phyloP scores from a whole-genome alignment of 2,329 filamentous ascomycete species.

The Fusarium sp. region DNA sequence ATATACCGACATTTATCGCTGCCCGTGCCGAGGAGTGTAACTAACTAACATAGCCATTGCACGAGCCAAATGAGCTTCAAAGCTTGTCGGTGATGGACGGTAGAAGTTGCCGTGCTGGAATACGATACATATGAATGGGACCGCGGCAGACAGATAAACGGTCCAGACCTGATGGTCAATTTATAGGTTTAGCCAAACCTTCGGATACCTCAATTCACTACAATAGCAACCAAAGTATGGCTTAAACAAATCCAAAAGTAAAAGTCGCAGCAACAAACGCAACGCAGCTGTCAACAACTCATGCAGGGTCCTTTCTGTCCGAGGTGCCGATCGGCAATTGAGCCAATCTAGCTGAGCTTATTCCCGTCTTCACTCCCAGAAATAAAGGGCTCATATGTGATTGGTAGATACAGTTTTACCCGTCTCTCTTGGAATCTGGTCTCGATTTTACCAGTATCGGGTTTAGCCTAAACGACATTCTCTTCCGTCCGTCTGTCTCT shows the following conservation, averaged over 20 bases:
- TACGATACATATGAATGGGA: neutral
- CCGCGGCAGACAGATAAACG: neutral
- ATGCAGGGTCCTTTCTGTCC: constrained; percentile 40
- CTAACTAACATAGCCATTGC: neutral
- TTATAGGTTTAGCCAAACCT: neutral
- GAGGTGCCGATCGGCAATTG: constrained; percentile 41
- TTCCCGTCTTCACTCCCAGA: constrained; percentile 20
- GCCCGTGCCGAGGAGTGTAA: neutral
- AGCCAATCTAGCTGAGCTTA: constrained; percentile 25
- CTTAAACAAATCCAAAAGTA: constrained; percentile 10
- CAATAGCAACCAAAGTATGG: constrained; percentile 2
- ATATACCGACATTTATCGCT: neutral
- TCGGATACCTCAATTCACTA: neutral
- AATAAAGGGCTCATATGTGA: neutral
- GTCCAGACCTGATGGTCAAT: too few species aligned
- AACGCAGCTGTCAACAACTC: constrained; percentile 5
- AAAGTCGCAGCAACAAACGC: neutral
- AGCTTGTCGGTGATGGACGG: neutral
- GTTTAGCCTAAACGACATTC: constrained; percentile 35
- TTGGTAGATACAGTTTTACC: constrained; percentile 17
- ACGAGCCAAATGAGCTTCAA: constrained; percentile 6
- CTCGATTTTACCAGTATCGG: constrained; percentile 32
- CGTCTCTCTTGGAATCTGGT: constrained; percentile 1
- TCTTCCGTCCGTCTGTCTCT: neutral
- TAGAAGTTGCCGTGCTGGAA: neutral